A percentile compares a stretch with the other conserved stretches of the same genome.
phyloP scores from a whole-genome alignment of 2,329 filamentous ascomycete genomes.

The Cytospora leucostoma region DNA sequence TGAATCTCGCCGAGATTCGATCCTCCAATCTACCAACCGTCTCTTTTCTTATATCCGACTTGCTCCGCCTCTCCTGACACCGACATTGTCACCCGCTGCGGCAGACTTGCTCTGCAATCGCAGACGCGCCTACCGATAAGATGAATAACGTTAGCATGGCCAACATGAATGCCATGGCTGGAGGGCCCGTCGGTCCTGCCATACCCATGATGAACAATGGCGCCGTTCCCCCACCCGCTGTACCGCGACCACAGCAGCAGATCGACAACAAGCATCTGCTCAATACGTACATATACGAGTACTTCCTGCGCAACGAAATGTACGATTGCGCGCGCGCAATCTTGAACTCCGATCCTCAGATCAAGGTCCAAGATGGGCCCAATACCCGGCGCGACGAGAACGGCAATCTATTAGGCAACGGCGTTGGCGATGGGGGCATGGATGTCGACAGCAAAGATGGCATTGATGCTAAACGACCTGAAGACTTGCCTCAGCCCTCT shows the following conservation, averaged over 20 bases:
- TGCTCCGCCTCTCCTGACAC: constrained; percentile 22
- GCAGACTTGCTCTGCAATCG: constrained; percentile 45
- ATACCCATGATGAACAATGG: constrained; percentile 70
- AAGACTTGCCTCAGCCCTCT: constrained; percentile 76
- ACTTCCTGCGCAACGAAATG: constrained; percentile 84
- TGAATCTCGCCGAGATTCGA: constrained; percentile 13
- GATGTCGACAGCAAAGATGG: constrained; percentile 83
- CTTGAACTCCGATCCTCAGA: constrained; percentile 63
- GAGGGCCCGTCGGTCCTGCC: constrained; percentile 63
- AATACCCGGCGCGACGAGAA: constrained; percentile 67
- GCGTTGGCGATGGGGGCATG: constrained; percentile 68
- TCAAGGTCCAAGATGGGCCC: constrained; percentile 72
- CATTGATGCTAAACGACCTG: constrained; percentile 70
- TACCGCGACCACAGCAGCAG: constrained; percentile 41
- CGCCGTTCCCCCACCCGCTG: constrained; percentile 39
- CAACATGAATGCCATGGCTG: constrained; percentile 66
- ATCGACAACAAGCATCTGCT: constrained; percentile 58
- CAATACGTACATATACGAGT: constrained; percentile 90
- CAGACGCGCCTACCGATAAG: constrained; percentile 32
- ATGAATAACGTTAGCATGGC: constrained; percentile 71
- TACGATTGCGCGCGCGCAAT: constrained; percentile 79
- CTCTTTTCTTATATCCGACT: constrained; percentile 10
- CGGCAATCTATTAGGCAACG: constrained; percentile 66
- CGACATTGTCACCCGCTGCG: constrained; percentile 24
- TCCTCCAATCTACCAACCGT: constrained; percentile 15